Evolutionary conservation across 75 land plant genomes (phyloP).

Genomic region (Selaginella moellendorffii): DNA sequence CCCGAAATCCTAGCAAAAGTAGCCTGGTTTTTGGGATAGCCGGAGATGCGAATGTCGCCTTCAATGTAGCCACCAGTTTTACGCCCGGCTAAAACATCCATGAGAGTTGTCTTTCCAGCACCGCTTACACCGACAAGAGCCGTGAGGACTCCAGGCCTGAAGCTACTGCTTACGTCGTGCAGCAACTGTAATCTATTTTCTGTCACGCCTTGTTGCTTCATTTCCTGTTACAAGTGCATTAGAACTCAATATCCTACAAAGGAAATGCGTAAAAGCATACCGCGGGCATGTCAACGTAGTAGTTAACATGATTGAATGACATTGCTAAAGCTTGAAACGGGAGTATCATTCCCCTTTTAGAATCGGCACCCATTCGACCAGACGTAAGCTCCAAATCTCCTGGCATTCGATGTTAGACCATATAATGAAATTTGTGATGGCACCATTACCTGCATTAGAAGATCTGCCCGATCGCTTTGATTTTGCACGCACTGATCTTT

Average conservation of each 20-base stretch:
- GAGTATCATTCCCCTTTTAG: not conserved
- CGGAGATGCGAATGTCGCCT: not conserved
- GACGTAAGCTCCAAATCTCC: conserved; percentile 12
- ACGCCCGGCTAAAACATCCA: not conserved
- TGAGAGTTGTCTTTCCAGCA: not conserved
- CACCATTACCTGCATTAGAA: conserved; percentile 2
- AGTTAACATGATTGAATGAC: not conserved
- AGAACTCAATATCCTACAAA: not conserved
- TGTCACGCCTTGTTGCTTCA: not conserved
- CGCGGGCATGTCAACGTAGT: not conserved
- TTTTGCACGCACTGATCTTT: not conserved
- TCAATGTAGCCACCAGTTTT: not conserved
- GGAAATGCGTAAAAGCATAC: not conserved
- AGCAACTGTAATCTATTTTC: not conserved
- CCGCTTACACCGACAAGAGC: not conserved
- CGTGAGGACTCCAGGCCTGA: not conserved
- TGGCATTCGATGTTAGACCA: not conserved
- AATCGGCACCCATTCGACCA: conserved; percentile 28
- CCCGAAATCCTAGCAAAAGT: not conserved
- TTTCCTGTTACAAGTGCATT: not conserved
- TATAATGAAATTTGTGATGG: not conserved
- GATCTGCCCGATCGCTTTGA: not conserved
- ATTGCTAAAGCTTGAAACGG: not conserved
- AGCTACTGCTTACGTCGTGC: not conserved
- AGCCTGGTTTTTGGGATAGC: not conserved